phyloP scores from a whole-genome alignment of 1,284 basidiomycete genomes.

The Fomitopsis schrenkii region DNA sequence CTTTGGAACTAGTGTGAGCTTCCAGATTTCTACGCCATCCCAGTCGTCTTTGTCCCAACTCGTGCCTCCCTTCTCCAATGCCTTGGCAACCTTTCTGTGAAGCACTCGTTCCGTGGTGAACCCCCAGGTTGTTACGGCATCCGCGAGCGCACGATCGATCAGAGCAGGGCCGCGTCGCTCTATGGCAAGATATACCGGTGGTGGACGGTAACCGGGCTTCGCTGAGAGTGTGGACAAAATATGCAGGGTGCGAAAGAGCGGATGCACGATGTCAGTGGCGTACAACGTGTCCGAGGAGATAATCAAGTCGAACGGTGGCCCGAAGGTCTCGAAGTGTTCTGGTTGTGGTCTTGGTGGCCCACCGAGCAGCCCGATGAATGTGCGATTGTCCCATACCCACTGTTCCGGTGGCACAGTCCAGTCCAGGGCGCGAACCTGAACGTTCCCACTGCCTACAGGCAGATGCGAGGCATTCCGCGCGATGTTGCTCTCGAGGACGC shows the following conservation, averaged over 20 bases:
- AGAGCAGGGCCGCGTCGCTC: slow-evolving; percentile 74
- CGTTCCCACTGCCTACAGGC: slow-evolving; percentile 32
- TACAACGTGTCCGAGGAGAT: slow-evolving; percentile 87
- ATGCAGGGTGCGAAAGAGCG: slow-evolving; percentile 69
- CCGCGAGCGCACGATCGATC: slow-evolving; percentile 53
- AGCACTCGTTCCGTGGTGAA: slow-evolving; percentile 61
- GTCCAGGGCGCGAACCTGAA: slow-evolving; percentile 60
- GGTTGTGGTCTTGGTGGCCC: background rate
- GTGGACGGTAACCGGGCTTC: slow-evolving; percentile 24
- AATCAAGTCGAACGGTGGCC: slow-evolving; percentile 73
- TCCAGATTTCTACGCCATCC: slow-evolving; percentile 77
- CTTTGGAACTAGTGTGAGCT: slow-evolving; percentile 26
- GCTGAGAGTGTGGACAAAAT: slow-evolving; percentile 37
- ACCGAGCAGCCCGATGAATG: slow-evolving; percentile 28
- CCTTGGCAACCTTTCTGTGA: slow-evolving; percentile 55
- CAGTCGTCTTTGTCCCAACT: slow-evolving; percentile 67
- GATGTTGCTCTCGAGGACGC: slow-evolving; percentile 70
- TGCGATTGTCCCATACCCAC: slow-evolving; percentile 51
- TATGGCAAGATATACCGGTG: slow-evolving; percentile 65
- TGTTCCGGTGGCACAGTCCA: slow-evolving; percentile 53
- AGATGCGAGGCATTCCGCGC: slow-evolving; percentile 41
- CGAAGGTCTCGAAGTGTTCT: slow-evolving; percentile 17
- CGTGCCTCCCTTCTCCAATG: slow-evolving; percentile 53
- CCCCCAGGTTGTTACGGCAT: slow-evolving; percentile 45
- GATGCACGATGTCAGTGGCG: slow-evolving; percentile 54